A percentile compares a stretch with the other conserved stretches of the same genome.
phyloP scores from a whole-genome alignment of 768 basidiomycete genomes.

The Tricholoma flavovirens region DNA sequence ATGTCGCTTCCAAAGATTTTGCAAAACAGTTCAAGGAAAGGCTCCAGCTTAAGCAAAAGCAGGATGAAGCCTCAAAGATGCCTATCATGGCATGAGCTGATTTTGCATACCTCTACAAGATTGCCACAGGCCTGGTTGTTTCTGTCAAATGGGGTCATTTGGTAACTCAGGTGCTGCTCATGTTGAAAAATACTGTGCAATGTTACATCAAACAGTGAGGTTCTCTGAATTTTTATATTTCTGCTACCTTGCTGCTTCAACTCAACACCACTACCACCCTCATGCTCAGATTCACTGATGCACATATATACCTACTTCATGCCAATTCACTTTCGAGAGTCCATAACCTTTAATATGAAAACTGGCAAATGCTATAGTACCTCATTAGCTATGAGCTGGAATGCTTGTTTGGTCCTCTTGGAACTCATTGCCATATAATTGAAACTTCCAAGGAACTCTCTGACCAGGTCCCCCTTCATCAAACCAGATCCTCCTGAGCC shows the following conservation, averaged over 20 bases:
- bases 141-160: slow-evolving; percentile 56
- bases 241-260: slow-evolving; percentile 1
- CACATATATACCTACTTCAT: background rate
- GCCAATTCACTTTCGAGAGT: background rate
- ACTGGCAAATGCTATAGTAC: background rate
- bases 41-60: slow-evolving; percentile 57
- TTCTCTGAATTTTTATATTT: background rate
- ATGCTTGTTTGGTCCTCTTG: too few species aligned
- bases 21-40: slow-evolving; percentile 83
- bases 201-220: slow-evolving; percentile 15
- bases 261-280: background rate
- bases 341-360: background rate
- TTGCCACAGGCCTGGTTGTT: slow-evolving; percentile 49
- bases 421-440: slow-evolving; percentile 43
- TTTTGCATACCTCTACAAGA: slow-evolving; percentile 70
- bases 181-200: slow-evolving; percentile 39
- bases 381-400: too few species aligned
- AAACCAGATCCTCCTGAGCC: slow-evolving; percentile 74
- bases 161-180: slow-evolving; percentile 47
- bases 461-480: slow-evolving; percentile 48
- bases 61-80: slow-evolving; percentile 49
- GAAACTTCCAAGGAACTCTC: slow-evolving; percentile 70
- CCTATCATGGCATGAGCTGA: slow-evolving; percentile 86
- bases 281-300: background rate
- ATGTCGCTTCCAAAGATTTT: slow-evolving; percentile 80